Evolutionary conservation across 2,329 filamentous ascomycete genomes (phyloP).

Genomic region (Fusarium coicis): DNA sequence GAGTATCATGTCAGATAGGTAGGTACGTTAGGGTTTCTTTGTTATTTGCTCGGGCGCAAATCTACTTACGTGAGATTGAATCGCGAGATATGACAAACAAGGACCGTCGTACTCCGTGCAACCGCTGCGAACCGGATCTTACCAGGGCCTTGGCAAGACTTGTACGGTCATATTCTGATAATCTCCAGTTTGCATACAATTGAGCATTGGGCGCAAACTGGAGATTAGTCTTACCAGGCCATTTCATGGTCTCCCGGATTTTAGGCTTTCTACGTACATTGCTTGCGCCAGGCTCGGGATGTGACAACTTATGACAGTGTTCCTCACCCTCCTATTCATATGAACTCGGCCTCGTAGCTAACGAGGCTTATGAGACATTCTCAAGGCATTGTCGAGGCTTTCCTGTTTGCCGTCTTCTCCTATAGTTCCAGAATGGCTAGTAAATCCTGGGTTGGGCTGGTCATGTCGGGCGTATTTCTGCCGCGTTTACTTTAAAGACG

Average conservation of each 20-base stretch:
- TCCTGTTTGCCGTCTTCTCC: background rate
- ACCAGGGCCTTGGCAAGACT: background rate
- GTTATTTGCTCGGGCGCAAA: background rate
- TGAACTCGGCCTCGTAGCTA: background rate
- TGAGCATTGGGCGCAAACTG: background rate
- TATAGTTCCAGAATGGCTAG: background rate
- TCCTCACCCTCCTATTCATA: background rate
- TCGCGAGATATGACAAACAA: background rate
- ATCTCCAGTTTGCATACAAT: background rate
- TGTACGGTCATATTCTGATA: background rate
- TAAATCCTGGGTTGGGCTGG: background rate
- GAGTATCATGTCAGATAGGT: background rate
- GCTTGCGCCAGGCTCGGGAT: background rate
- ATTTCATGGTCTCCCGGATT: background rate
- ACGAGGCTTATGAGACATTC: background rate
- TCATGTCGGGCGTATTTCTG: background rate
- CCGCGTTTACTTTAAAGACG: background rate
- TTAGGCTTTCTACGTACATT: background rate
- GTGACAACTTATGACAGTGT: background rate
- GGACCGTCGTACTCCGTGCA: background rate
- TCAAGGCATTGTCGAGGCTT: background rate
- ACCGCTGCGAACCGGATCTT: background rate
- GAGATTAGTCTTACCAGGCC: background rate
- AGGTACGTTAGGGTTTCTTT: background rate
- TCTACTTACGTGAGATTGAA: constrained; percentile 10